Conservation (phyloP, 352 stramenopile species). For the Paralagenidium karlingii region DNA sequence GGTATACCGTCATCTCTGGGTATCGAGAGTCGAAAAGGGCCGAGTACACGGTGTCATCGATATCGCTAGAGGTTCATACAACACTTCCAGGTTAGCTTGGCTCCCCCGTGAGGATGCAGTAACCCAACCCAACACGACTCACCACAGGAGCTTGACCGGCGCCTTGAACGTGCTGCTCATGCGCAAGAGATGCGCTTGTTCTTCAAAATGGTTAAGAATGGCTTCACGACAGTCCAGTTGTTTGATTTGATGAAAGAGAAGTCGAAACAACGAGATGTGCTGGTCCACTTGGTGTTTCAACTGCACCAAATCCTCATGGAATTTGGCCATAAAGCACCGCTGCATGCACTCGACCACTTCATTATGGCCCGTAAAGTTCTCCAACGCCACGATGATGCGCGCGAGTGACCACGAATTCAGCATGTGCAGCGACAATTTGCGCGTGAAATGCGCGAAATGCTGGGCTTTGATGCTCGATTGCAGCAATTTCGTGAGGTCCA, state of each 20-base stretch:
- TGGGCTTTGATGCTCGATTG: constrained; percentile 64
- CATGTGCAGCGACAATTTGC: constrained; percentile 24
- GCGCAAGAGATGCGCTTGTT: constrained; percentile 19
- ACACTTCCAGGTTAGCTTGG: not conserved
- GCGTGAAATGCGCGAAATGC: constrained; percentile 54
- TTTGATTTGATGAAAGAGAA: constrained; percentile 52
- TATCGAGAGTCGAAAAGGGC: constrained; percentile 72
- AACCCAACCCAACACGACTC: not conserved
- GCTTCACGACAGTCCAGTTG: constrained; percentile 22
- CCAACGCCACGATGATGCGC: constrained; percentile 35
- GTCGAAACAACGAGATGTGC: constrained; percentile 47
- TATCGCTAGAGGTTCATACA: constrained; percentile 27
- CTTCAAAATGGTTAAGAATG: constrained; percentile 56
- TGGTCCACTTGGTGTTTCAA: constrained; percentile 63
- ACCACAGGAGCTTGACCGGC: constrained; percentile 65
- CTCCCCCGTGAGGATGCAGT: not conserved
- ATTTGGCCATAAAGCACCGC: constrained; percentile 33
- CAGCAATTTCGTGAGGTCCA: constrained; percentile 33
- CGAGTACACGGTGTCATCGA: constrained; percentile 70
- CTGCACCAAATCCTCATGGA: constrained; percentile 21
- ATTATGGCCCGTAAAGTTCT: constrained; percentile 31
- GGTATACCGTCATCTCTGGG: constrained; percentile 70
- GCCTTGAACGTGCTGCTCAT: constrained; percentile 17
- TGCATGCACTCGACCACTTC: constrained; percentile 40
- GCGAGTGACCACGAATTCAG: too few relatives aligned